Evolutionary conservation across 805 yeast species (phyloP).

Genomic region (Candida verbasci): DNA sequence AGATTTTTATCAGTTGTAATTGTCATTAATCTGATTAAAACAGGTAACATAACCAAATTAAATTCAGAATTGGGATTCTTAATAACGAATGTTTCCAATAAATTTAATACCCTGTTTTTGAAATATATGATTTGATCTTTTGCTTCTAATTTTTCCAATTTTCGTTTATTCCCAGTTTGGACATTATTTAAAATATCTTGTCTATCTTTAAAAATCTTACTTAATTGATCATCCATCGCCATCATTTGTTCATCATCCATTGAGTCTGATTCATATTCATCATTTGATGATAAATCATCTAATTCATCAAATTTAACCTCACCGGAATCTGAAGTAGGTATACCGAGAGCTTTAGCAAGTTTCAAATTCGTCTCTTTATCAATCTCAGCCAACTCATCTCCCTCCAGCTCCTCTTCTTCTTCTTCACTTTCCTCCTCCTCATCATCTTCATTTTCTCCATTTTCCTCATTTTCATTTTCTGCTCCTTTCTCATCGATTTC

Average conservation of each 20-base stretch:
- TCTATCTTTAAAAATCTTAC: constrained; percentile 81
- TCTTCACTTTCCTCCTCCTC: constrained; percentile 14
- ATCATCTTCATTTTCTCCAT: constrained; percentile 19
- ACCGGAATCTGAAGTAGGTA: constrained; percentile 44
- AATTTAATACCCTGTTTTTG: constrained; percentile 73
- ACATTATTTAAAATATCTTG: constrained; percentile 53
- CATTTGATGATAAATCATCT: constrained; percentile 38
- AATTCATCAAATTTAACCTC: constrained; percentile 42
- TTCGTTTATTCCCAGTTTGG: constrained; percentile 60
- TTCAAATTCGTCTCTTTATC: constrained; percentile 54
- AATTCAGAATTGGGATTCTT: constrained; percentile 38
- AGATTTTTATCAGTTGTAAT: constrained; percentile 65
- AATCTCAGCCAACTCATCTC: constrained; percentile 15
- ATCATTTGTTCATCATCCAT: constrained; percentile 97
- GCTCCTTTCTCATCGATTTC: constrained; percentile 29
- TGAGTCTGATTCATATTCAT: constrained; percentile 60
- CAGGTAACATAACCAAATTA: constrained; percentile 44
- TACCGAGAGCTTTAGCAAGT: constrained; percentile 66
- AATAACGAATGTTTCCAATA: constrained; percentile 61
- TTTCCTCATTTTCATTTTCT: constrained; percentile 20
- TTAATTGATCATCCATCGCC: constrained; percentile 81
- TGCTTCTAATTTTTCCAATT: constrained; percentile 72
- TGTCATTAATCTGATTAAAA: constrained; percentile 57
- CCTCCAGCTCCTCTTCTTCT: constrained; percentile 10
- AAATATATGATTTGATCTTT: constrained; percentile 73